Base-by-base conservation (phyloP, 192 early-diverging fungal genomes). In the Gryganskiella cystojenkinii region DNA sequence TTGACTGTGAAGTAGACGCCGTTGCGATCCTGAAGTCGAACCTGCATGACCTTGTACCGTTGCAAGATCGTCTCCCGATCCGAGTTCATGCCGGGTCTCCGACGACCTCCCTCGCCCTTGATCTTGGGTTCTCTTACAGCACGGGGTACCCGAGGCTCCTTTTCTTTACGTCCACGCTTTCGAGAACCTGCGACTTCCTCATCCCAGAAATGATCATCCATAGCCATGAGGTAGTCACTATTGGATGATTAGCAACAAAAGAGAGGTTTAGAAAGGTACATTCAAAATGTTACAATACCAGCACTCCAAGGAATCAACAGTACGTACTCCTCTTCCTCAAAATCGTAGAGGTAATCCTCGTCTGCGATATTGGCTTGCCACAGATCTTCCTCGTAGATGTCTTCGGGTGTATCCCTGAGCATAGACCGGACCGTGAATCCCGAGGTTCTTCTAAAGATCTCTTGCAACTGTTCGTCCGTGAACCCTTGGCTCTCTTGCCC, bases 361-460 rank as follows among this genome's bases (percentile, higher is more conserved):
- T 91, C 88, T n/a, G 89, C 89, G 34, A 90, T 86, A 70, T 95
- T 92, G 28, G 91, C 82, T 70, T 90, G 82, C 93, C 92, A 95
- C 64, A 93, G 71, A 58, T 95, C 94, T 47, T 93, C 80, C 54
- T 88, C 91, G 54, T 92, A 88, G 28, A 89, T 68, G 56, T 91
- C 91, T 17, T 91, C 87, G 19, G 69, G 63, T n/a, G 84, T 85
- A 27, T 87, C 70, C 59, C 87, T 82, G 30, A 90, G 81, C 52
- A 83, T 88, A 9, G 85, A 84, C 51, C 88, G 79, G 22, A 94
- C 86, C 0, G 92, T 96, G 79, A 98, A 96, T n/a, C 88, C 87
- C 19, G 93, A 94, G 5, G 96, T 98, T 34, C 93, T 88, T 67
- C 91, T 89, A 57, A 98, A 98, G 24, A 98, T 88, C 68, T 98